These are phyloP conservation scores for Suillus brevipes DNA, from an alignment of 768 basidiomycete species.

Conservation along the genomic window DNA sequence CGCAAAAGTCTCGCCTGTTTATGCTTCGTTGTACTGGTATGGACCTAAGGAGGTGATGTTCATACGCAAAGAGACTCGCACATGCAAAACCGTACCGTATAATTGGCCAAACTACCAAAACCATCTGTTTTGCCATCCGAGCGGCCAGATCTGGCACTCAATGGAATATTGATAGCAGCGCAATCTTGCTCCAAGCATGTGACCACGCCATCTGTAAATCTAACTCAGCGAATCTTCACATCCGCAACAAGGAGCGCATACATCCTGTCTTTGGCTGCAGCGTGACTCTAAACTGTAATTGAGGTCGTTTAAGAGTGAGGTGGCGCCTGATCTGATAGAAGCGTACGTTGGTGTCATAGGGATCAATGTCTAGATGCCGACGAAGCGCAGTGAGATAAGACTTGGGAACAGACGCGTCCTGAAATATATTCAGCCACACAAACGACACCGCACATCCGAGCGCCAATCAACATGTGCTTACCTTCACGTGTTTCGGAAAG, in stretches of 20 bases:
- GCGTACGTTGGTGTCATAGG: slow-evolving; percentile 24
- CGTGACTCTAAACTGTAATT: slow-evolving; percentile 38
- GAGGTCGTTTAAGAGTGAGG: not conserved
- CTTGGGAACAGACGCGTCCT: slow-evolving; percentile 14
- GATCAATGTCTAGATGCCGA: slow-evolving; percentile 19
- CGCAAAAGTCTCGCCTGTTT: slow-evolving; percentile 24
- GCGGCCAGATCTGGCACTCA: slow-evolving; percentile 30
- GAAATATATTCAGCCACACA: not conserved
- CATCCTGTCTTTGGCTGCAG: slow-evolving; percentile 40
- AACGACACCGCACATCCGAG: slow-evolving; percentile 7
- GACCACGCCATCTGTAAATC: slow-evolving; percentile 39
- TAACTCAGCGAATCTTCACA: slow-evolving; percentile 9
- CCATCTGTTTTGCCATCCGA: slow-evolving; percentile 43
- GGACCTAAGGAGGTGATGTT: not conserved
- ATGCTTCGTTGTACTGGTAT: slow-evolving; percentile 26
- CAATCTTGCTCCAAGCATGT: slow-evolving; percentile 53
- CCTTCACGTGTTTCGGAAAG: slow-evolving; percentile 7
- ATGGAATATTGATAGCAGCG: slow-evolving; percentile 30
- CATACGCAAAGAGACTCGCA: not conserved
- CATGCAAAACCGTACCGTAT: slow-evolving; percentile 37
- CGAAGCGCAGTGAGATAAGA: slow-evolving; percentile 24
- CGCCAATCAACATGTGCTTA: slow-evolving; percentile 11
- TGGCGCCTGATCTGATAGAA: not conserved
- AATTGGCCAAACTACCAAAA: slow-evolving; percentile 47
- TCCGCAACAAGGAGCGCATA: slow-evolving; percentile 28